Evolutionary conservation across 148 eudicot genomes (phyloP).

Genomic region (Selenicereus undatus): DNA sequence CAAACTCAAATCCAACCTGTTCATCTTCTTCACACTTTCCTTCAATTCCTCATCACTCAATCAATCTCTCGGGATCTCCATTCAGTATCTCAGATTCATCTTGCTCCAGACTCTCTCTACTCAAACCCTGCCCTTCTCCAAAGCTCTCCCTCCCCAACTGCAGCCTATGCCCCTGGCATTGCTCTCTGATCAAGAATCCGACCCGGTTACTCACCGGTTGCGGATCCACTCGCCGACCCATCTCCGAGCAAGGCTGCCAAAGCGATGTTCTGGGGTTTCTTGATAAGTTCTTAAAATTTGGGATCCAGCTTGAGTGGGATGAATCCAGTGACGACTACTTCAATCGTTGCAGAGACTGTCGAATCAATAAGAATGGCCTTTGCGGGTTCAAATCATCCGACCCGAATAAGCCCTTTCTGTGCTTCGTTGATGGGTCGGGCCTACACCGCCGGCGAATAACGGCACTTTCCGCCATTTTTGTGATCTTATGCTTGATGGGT

Average conservation of each 20-base stretch:
- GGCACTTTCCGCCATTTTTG: slow-evolving; percentile 23
- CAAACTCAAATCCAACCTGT: neutral
- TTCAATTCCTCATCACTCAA: slow-evolving; percentile 39
- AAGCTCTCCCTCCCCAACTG: slow-evolving; percentile 41
- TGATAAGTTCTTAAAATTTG: slow-evolving; percentile 33
- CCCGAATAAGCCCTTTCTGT: slow-evolving; percentile 41
- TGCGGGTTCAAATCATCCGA: slow-evolving; percentile 68
- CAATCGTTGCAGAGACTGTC: slow-evolving; percentile 34
- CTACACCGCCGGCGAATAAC: slow-evolving; percentile 21
- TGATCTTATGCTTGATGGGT: slow-evolving; percentile 32
- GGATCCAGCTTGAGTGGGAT: slow-evolving; percentile 51
- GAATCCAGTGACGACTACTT: slow-evolving; percentile 39
- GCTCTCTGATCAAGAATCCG: slow-evolving; percentile 52
- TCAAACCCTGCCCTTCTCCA: slow-evolving; percentile 45
- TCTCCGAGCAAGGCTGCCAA: slow-evolving; percentile 45
- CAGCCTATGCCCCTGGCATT: slow-evolving; percentile 48
- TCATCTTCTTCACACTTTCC: slow-evolving; percentile 20
- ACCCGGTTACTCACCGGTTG: slow-evolving; percentile 41
- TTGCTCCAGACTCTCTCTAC: slow-evolving; percentile 52
- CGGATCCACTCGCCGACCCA: slow-evolving; percentile 22
- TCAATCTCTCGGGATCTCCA: slow-evolving; percentile 45
- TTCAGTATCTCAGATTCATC: slow-evolving; percentile 49
- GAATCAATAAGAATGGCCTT: slow-evolving; percentile 28
- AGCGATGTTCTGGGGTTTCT: slow-evolving; percentile 49
- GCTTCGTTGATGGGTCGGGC: slow-evolving; percentile 16